phyloP scores from a whole-genome alignment of 163 green algal species.

The Volvox carteri region DNA sequence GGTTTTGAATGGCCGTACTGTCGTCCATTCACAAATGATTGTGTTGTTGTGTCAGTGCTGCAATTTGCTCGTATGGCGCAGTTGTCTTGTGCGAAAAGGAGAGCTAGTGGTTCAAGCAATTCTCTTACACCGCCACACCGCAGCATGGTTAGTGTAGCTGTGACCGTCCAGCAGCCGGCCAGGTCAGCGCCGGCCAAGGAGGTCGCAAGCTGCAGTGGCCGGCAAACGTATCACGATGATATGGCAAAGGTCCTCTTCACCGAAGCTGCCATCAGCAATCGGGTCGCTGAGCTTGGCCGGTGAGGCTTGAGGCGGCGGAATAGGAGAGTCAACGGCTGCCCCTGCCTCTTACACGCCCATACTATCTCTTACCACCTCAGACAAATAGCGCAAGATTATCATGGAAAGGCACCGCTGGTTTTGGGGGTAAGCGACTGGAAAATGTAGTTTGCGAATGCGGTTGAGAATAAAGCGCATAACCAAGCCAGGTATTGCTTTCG shows the following conservation, averaged over 20 bases:
- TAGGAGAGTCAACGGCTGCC: neutral
- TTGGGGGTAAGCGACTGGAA: conserved; percentile 60
- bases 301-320: neutral
- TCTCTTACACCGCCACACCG: neutral
- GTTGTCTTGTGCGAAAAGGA: neutral
- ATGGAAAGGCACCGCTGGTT: conserved; percentile 67
- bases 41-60: neutral
- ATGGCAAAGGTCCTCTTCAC: conserved; percentile 29
- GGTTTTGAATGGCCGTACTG: neutral
- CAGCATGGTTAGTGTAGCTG: conserved; percentile 17
- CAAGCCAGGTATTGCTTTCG: no score
- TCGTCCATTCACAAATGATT: neutral
- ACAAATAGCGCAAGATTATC: conserved; percentile 74
- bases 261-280: neutral
- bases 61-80: neutral
- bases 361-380: neutral
- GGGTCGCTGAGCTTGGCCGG: conserved; percentile 27
- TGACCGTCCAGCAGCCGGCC: neutral
- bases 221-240: conserved; percentile 40
- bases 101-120: neutral
- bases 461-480: no score
- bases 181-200: conserved; percentile 5
- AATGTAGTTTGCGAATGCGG: no score
- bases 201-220: conserved; percentile 16
- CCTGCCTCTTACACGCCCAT: neutral